Evolutionary conservation across 2,329 filamentous ascomycete genomes (phyloP).

Genomic region (Exophiala alcalophila): DNA sequence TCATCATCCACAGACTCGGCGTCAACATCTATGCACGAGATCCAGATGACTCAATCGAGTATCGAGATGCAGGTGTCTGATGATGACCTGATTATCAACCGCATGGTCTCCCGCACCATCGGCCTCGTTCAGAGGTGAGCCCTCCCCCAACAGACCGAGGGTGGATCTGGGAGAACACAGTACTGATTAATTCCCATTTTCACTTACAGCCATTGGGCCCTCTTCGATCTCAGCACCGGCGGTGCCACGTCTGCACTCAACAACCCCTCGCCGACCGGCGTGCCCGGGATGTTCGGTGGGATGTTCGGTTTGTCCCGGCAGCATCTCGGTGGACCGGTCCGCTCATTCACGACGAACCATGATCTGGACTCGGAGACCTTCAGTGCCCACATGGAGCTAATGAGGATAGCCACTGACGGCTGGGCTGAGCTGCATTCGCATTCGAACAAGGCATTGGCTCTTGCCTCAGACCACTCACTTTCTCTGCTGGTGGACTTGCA

Average conservation of each 20-base stretch:
- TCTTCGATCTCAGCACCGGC: not conserved
- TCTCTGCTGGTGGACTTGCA: not conserved
- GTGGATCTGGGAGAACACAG: not conserved
- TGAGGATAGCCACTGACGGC: not conserved
- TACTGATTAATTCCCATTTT: not conserved
- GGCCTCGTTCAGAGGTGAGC: conserved; percentile 2
- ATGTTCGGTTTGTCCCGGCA: not conserved
- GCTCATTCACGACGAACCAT: not conserved
- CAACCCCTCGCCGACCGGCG: too few species aligned
- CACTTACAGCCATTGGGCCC: conserved; percentile 1
- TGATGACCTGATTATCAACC: conserved; percentile 3
- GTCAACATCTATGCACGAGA: not conserved
- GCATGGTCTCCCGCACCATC: conserved; percentile 1
- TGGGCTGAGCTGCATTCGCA: not conserved
- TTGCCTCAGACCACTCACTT: not conserved
- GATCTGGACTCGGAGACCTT: conserved; percentile 4
- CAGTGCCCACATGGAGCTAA: conserved; percentile 6
- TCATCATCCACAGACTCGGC: too few species aligned
- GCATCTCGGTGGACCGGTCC: not conserved
- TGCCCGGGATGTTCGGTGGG: not conserved
- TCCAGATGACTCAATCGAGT: not conserved
- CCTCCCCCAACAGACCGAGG: too few species aligned
- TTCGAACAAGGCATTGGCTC: not conserved
- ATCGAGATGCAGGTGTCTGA: conserved; percentile 5
- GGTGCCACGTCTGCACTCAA: too few species aligned